A percentile compares a stretch with the other conserved stretches of the same genome.
These are phyloP conservation scores for Malus hybrid DNA, from an alignment of 331 rosid genomes.

Conservation along the genomic window DNA sequence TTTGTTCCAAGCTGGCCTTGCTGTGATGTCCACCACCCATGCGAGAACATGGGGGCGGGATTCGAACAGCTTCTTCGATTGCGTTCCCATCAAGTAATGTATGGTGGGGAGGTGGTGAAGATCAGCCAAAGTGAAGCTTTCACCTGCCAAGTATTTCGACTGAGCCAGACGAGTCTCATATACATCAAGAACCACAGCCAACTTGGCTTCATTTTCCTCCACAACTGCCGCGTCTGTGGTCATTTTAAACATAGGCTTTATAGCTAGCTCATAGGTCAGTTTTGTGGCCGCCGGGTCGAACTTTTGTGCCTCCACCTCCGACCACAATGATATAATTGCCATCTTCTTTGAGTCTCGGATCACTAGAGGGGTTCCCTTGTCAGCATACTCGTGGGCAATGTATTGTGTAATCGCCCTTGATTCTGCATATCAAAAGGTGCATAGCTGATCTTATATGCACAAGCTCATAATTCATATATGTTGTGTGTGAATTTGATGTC, in stretches of 20 bases:
- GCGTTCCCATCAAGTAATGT: slow-evolving; percentile 38
- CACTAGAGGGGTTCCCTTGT: slow-evolving; percentile 44
- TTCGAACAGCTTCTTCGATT: slow-evolving; percentile 34
- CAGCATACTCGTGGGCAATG: slow-evolving; percentile 29
- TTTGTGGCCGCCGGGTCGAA: slow-evolving; percentile 48
- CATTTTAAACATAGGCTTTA: slow-evolving; percentile 29
- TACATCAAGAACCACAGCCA: slow-evolving; percentile 43
- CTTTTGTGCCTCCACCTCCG: slow-evolving; percentile 48
- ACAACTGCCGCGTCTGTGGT: slow-evolving; percentile 31
- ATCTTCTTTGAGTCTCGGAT: slow-evolving; percentile 33
- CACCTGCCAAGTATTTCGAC: slow-evolving; percentile 57
- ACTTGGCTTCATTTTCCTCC: slow-evolving; percentile 40
- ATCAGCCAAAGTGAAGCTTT: slow-evolving; percentile 54
- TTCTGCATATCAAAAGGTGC: slow-evolving; percentile 31
- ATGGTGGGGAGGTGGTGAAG: slow-evolving; percentile 53
- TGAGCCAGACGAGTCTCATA: slow-evolving; percentile 42
- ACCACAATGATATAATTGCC: slow-evolving; percentile 41
- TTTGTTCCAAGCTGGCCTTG: slow-evolving; percentile 3
- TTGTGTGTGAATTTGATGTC: neutral
- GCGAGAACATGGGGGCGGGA: slow-evolving; percentile 40
- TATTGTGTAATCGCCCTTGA: slow-evolving; percentile 63
- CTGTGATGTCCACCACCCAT: slow-evolving; percentile 59
- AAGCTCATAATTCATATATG: neutral
- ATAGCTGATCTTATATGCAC: neutral
- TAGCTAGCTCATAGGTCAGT: slow-evolving; percentile 34